Percentiles rank a stretch among this genome's conserved stretches.
phyloP scores from a whole-genome alignment of 2,329 filamentous ascomycete genomes.

The Mycosphaerella sp. region DNA sequence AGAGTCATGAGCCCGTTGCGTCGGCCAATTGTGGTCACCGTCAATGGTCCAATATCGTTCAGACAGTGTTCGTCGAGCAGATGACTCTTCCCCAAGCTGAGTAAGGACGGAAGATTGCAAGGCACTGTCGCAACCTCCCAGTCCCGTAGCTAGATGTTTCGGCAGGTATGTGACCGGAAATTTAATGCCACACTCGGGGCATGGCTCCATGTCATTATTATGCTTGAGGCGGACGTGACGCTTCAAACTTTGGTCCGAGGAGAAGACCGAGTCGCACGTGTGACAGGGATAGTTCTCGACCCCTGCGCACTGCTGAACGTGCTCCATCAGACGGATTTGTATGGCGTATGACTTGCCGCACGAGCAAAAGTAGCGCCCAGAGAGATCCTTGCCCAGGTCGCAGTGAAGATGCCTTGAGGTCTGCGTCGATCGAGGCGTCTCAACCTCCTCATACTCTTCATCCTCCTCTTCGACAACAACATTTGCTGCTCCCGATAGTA shows the following conservation, averaged over 20 bases:
- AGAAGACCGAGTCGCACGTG: conserved; percentile 20
- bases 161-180: conserved; percentile 17
- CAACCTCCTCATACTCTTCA: neutral
- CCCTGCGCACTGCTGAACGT: conserved; percentile 18
- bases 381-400: conserved; percentile 17
- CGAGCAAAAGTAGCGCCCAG: conserved; percentile 20
- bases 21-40: conserved; percentile 19
- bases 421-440: neutral
- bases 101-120: conserved; percentile 14
- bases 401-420: conserved; percentile 17
- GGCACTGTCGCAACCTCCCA: conserved; percentile 23
- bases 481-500: conserved; percentile 20
- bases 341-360: conserved; percentile 22
- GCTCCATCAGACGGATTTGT: conserved; percentile 13
- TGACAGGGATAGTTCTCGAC: conserved; percentile 18
- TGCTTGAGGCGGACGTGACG: conserved; percentile 16
- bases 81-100: conserved; percentile 12
- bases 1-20: neutral
- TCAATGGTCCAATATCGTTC: conserved; percentile 24
- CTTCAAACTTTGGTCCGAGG: conserved; percentile 8
- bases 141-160: conserved; percentile 20
- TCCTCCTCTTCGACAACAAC: conserved; percentile 8
- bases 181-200: conserved; percentile 21
- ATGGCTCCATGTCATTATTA: conserved; percentile 18
- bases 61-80: conserved; percentile 11